These are phyloP conservation scores for Lonicera japonica DNA, from an alignment of 129 eudicot species.

Conservation along the genomic window DNA sequence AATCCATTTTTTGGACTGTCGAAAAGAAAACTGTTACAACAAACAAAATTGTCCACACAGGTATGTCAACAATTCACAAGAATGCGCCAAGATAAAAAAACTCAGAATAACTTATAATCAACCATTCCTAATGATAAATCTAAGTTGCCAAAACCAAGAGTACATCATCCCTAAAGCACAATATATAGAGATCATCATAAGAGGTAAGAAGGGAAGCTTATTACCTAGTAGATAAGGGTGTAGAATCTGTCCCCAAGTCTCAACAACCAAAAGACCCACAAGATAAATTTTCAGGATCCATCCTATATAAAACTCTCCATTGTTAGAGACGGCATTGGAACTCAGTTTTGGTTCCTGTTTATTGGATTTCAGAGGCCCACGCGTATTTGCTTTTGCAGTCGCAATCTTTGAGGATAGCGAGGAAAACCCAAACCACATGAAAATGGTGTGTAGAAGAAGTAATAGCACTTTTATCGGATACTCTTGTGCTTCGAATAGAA, in stretches of 20 bases:
- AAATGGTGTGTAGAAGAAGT: slow-evolving; percentile 40
- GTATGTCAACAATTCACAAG: not conserved
- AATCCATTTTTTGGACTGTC: not conserved
- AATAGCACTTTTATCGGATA: slow-evolving; percentile 72
- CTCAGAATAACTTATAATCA: slow-evolving; percentile 6
- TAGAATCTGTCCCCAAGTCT: slow-evolving; percentile 75
- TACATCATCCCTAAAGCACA: slow-evolving; percentile 83
- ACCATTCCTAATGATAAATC: slow-evolving; percentile 30
- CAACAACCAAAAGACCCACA: slow-evolving; percentile 67
- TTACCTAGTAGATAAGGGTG: slow-evolving; percentile 58
- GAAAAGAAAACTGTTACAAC: not conserved
- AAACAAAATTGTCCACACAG: not conserved
- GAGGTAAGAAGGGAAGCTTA: slow-evolving; percentile 72
- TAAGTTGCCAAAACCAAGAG: slow-evolving; percentile 96
- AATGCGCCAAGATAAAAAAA: not conserved
- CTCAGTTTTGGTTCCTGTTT: slow-evolving; percentile 4
- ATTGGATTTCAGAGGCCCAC: slow-evolving; percentile 8
- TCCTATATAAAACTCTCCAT: slow-evolving; percentile 27
- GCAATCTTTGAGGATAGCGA: slow-evolving; percentile 26
- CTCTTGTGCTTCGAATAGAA: slow-evolving; percentile 82
- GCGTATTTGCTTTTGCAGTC: slow-evolving; percentile 11
- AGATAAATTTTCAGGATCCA: slow-evolving; percentile 64
- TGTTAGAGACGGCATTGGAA: slow-evolving; percentile 5
- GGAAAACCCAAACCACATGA: slow-evolving; percentile 74
- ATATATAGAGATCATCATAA: slow-evolving; percentile 69